phyloP scores from a whole-genome alignment of 202 grass and related monocot species.

The Panicum hallii region DNA sequence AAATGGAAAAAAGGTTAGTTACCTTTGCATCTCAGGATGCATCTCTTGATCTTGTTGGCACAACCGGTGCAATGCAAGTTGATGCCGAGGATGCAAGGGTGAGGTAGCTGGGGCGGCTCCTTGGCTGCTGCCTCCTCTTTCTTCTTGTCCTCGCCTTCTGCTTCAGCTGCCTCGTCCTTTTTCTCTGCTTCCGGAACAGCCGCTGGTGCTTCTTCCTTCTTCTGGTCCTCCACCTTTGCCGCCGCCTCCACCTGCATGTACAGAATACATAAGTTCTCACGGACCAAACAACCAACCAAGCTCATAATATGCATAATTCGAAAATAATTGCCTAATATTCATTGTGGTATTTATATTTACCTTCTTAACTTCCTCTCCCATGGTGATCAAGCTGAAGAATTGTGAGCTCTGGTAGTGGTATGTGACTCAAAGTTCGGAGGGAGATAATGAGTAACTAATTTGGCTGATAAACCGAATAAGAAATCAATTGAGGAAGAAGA shows the following conservation, averaged over 20 bases:
- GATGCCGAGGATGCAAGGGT: conserved; percentile 57
- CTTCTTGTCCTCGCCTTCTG: conserved; percentile 36
- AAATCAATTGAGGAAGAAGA: not conserved
- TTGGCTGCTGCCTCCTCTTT: conserved; percentile 39
- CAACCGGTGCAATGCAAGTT: conserved; percentile 88
- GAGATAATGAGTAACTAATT: not conserved
- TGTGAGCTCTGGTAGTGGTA: not conserved
- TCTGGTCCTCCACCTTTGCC: conserved; percentile 44
- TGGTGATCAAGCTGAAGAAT: conserved; percentile 21
- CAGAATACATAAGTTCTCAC: not conserved
- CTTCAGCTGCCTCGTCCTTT: conserved; percentile 36
- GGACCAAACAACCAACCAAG: not conserved
- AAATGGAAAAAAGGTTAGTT: not conserved
- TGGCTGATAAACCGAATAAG: not conserved
- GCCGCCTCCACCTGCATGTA: conserved; percentile 24
- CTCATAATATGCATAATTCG: not conserved
- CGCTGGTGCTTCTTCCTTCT: conserved; percentile 31
- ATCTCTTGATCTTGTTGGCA: conserved; percentile 70
- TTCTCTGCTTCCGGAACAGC: conserved; percentile 15
- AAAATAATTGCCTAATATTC: not conserved
- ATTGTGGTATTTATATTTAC: conserved; percentile 2
- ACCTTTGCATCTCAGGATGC: conserved; percentile 73
- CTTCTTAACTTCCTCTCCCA: conserved; percentile 72
- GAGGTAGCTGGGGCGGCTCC: conserved; percentile 44
- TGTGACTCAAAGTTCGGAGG: not conserved